Base-by-base conservation (phyloP, 345 rosid species). In the Rhodamnia argentea region DNA sequence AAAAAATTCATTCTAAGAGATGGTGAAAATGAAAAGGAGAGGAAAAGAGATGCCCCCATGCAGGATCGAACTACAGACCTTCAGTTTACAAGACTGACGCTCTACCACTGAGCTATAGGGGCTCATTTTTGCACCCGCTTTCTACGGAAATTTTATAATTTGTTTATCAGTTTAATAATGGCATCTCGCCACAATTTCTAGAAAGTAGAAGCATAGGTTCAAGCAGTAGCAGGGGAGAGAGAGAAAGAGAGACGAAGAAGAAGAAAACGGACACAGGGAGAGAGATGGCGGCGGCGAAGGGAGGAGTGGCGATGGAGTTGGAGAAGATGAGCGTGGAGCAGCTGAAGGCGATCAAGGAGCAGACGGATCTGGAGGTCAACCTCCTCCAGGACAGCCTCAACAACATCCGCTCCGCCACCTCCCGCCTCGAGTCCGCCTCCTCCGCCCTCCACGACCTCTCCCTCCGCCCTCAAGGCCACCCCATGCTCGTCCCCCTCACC, bases 61-160 rank as follows among this genome's bases (percentile, higher is more conserved):
- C 93, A 93, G 92, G 93, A 93, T 94, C 91, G 95, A 94, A 94
- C 96, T 92, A 91, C 95, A 89, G 91, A 94, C 96, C 95, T 94
- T 92, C 94, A 90, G 95, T 93, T 94, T 93, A 91, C 94, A 92
- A 94, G 94, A 93, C 96, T 95, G 93, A 92, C 95, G 96, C 94
- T 95, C 95, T 96, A 93, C 95, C 96, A 93, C 95, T 95, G 95
- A 94, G 95, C 97, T 91, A 95, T 93, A 94, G 86, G 92, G 95
- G 95, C 95, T 3, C 47, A 0, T 18, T 3, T 18, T n/a, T n/a
- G n/a, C n/a, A n/a, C 56, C 10, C 13, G 1, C 9, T 16, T 29
- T 53, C 7, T 9, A 3, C 4, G 8, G 0, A 29, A n/a, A 52
- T 26, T 3, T 1, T 44, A 47, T 32, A 29, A 70, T 27, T 24